These are phyloP conservation scores for Penicillium sp. DNA, from an alignment of 2,329 filamentous ascomycete genomes.

Conservation along the genomic window DNA sequence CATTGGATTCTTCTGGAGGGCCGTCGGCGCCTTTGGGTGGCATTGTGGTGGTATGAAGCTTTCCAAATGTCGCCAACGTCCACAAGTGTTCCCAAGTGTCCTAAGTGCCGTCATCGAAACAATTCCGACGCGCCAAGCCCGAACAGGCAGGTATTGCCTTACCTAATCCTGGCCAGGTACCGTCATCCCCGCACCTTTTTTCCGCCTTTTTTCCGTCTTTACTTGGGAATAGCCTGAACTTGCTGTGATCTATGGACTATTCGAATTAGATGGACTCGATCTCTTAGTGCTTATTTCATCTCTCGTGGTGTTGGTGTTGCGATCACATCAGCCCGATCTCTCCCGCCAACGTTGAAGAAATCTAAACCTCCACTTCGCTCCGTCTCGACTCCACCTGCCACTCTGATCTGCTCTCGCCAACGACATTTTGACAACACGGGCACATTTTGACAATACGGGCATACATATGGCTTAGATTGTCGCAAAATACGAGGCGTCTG, in stretches of 20 bases:
- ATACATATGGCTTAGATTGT: constrained; percentile 5
- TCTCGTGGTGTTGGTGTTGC: not conserved
- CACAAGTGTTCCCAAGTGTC: not conserved
- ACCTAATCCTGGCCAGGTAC: constrained; percentile 10
- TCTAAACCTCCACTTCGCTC: constrained; percentile 8
- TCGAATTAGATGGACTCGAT: not conserved
- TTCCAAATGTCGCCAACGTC: not conserved
- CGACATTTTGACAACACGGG: not conserved
- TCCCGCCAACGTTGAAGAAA: constrained; percentile 5
- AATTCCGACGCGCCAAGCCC: constrained; percentile 8
- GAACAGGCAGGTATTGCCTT: constrained; percentile 11
- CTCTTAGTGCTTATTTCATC: not conserved
- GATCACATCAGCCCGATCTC: constrained; percentile 1
- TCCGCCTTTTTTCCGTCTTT: not conserved
- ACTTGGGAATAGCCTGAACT: not conserved
- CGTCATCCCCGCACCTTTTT: constrained; percentile 8
- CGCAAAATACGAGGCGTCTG: not conserved
- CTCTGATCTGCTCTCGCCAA: constrained; percentile 1
- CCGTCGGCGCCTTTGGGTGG: constrained; percentile 23
- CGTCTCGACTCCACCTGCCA: constrained; percentile 10
- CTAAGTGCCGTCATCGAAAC: constrained; percentile 12
- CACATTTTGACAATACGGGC: not conserved
- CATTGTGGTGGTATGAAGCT: constrained; percentile 21
- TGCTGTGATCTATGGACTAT: not conserved
- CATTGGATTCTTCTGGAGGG: constrained; percentile 11